These are phyloP conservation scores for Dendrobium nobile DNA, from an alignment of 106 monocot genomes.

Conservation along the genomic window DNA sequence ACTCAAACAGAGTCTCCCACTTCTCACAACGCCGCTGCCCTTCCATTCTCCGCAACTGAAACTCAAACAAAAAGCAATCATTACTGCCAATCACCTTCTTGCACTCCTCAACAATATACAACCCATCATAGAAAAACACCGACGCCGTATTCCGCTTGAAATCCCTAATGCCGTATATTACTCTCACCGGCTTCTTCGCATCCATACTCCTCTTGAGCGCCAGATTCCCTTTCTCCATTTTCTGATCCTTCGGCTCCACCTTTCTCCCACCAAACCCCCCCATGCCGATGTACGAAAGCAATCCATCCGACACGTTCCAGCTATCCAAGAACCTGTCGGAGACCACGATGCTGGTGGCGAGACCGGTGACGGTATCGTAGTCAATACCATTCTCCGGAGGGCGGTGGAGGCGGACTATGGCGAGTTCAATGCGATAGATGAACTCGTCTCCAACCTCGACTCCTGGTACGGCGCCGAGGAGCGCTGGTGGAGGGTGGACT, in stretches of 20 bases:
- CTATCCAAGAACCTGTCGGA: slow-evolving; percentile 29
- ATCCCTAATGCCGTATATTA: slow-evolving; percentile 41
- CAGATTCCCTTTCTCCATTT: slow-evolving; percentile 47
- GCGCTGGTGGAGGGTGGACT: background rate
- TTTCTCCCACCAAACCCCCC: slow-evolving; percentile 25
- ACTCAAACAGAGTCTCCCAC: background rate
- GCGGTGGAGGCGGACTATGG: slow-evolving; percentile 44
- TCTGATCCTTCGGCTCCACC: slow-evolving; percentile 40
- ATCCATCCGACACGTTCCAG: slow-evolving; percentile 25
- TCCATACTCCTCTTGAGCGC: slow-evolving; percentile 52
- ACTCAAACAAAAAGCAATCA: slow-evolving; percentile 38
- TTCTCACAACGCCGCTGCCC: slow-evolving; percentile 6
- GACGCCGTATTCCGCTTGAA: background rate
- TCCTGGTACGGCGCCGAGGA: slow-evolving; percentile 39
- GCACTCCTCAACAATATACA: slow-evolving; percentile 46
- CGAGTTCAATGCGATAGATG: slow-evolving; percentile 39
- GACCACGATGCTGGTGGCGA: slow-evolving; percentile 52
- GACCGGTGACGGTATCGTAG: slow-evolving; percentile 8
- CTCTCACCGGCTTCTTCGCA: slow-evolving; percentile 42
- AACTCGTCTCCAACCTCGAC: slow-evolving; percentile 61
- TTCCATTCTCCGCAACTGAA: slow-evolving; percentile 38
- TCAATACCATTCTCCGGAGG: slow-evolving; percentile 45
- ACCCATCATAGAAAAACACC: slow-evolving; percentile 46
- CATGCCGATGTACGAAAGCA: slow-evolving; percentile 38
- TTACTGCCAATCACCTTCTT: slow-evolving; percentile 25